phyloP scores from a whole-genome alignment of 2,329 filamentous ascomycete genomes.

The Pyricularia sp. region DNA sequence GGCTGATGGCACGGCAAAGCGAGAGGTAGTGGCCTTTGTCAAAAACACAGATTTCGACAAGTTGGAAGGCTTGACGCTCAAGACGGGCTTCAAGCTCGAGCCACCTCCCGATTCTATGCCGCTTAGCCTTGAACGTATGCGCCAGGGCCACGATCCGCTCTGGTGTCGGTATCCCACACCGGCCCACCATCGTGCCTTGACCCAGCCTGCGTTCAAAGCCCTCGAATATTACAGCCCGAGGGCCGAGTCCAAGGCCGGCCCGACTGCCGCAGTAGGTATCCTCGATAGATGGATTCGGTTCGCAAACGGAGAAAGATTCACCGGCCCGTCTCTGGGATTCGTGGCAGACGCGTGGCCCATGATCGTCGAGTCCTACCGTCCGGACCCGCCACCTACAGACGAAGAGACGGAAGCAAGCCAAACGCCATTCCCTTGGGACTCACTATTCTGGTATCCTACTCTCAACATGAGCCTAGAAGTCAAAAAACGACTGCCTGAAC shows the following conservation, averaged over 20 bases:
- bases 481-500: constrained; percentile 55
- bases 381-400: constrained; percentile 10
- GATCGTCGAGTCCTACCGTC: constrained; percentile 40
- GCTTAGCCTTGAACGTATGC: constrained; percentile 14
- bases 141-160: neutral
- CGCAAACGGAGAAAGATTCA: constrained; percentile 46
- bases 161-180: constrained; percentile 12
- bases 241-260: neutral
- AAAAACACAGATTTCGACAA: constrained; percentile 21
- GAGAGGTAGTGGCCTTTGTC: constrained; percentile 23
- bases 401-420: constrained; percentile 3
- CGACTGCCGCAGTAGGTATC: constrained; percentile 15
- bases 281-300: constrained; percentile 58
- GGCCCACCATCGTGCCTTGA: constrained; percentile 2
- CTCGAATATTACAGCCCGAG: constrained; percentile 18
- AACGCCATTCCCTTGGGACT: constrained; percentile 17
- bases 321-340: constrained; percentile 49
- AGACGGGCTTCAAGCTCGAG: constrained; percentile 14
- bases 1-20: constrained; percentile 13
- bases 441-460: constrained; percentile 61
- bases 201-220: constrained; percentile 16
- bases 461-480: constrained; percentile 63
- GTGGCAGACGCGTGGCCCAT: constrained; percentile 58
- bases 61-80: constrained; percentile 18
- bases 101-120: constrained; percentile 7